Evolutionary conservation across 257 asterid genomes (phyloP), one percentile per base, ranked within the genome.

Genomic region (Solanum sejunctum): DNA sequence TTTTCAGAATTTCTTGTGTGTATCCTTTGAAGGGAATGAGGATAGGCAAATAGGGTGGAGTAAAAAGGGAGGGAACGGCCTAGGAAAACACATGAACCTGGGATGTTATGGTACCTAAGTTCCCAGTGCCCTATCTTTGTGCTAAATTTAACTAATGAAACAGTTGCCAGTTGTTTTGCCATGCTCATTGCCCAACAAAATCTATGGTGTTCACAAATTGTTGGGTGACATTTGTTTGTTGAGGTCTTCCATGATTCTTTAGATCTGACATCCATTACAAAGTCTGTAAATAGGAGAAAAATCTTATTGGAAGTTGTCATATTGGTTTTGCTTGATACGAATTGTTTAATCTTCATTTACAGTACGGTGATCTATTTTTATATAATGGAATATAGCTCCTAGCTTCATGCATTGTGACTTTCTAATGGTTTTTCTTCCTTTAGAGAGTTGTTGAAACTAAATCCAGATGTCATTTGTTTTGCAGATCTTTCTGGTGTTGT

Each of bases 401-500:
- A 72, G 32, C 57, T 73, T 39, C 41, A 21, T 73, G 20, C 81
- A n/a, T 47, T 73, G 3, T 47, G 81, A 23, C 23, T 75, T 75
- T 23, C 41, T 5, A 21, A 39, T 49, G 60, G 23, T 5, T 5
- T 73, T 23, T 47, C 41, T 49, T 13, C 8, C 18, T 75, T 13
- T 12, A 1, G 47, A 51, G 82, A 51, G 43, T 77, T 77, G 63
- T 61, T 77, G 43, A 77, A 26, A 26, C 82, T 51, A 15, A 49
- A 77, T 77, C 23, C 36, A 21, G 82, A 23, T 77, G 82, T 23
- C 82, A 84, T 60, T 87, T 83, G 79, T 79, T 82, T 90, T 87
- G 90, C 89, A 96, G 99, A 93, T 86, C 80, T 88, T 77, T 55
- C 88, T 80, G 95, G 91, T 88, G 84, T 91, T 87, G 75, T 88